Base-by-base conservation (phyloP, 345 rosid species). In the Sisymbrium irio region DNA sequence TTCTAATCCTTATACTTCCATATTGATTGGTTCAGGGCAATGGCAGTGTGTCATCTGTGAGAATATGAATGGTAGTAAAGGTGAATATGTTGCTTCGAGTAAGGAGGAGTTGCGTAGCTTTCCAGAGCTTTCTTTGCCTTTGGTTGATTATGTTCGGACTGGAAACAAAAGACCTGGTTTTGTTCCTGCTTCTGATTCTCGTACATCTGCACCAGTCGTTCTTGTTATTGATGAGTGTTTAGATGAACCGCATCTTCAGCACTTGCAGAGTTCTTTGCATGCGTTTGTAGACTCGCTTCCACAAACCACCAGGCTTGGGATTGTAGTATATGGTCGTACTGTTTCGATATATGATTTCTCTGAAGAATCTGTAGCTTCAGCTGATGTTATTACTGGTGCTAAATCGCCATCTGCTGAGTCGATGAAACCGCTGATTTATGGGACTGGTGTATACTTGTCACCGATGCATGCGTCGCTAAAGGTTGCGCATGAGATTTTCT, bases 141-240 rank as follows among this genome's bases (percentile, higher is more conserved):
- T 84, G 61, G 93, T 90, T 76, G 99, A 96, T 77, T 96, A 82
- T 82, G 88, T 92, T 67, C 97, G 83, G 83, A 89, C 87, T 32
- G 91, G 97, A 79, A 92, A 88, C 79, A 90, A 81, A 69, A 85
- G 97, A 70, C 85, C 94, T 36, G 86, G 96, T 62, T 96, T 87
- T 78, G 77, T 92, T 80, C 97, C 96, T 27, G 94, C 90, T 70
- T 83, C 98, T 71, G 99, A 92, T 80, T 88, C 90, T 25, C 82
- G 96, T 67, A 85, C 84, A 63, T 86, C 92, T 78, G 95, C 97
- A 54, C 98, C 97, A 7, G 81, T 87, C 40, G 80, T 89, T 32
- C 99, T 96, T 82, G 96, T 96, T 41, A 88, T 96, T 44, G 99
- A 96, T 67, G 98, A 90, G 74, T 92, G 97, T 82, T 83, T 96